phyloP scores from a whole-genome alignment of 176 grass and related monocot species.

The Coix lacrymajobi region DNA sequence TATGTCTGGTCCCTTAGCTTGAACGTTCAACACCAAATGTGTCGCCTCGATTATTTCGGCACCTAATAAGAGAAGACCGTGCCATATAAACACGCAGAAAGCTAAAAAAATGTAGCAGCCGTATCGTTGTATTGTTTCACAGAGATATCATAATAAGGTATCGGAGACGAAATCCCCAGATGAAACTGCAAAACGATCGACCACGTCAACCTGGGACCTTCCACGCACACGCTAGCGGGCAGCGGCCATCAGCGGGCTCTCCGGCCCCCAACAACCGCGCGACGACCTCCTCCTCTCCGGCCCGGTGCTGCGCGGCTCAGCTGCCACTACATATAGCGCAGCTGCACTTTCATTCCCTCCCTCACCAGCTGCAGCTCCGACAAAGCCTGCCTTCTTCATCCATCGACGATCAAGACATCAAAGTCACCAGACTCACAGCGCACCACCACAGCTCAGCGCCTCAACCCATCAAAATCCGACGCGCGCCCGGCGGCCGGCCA shows the following conservation, averaged over 20 bases:
- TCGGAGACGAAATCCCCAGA: not conserved
- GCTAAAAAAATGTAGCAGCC: not conserved
- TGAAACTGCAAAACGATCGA: not conserved
- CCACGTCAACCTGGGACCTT: constrained; percentile 16
- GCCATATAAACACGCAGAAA: not conserved
- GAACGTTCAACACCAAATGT: not conserved
- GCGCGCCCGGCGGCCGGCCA: no score
- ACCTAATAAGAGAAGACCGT: not conserved
- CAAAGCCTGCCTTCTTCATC: not conserved
- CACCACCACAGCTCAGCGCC: no score
- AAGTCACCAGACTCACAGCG: not conserved
- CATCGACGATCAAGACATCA: no score
- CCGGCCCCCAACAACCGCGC: constrained; percentile 30
- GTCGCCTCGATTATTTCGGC: constrained; percentile 17
- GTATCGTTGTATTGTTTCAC: not conserved
- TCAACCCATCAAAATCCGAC: no score
- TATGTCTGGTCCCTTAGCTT: not conserved
- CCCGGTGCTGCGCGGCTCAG: no score
- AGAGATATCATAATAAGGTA: not conserved
- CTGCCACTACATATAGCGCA: constrained; percentile 8
- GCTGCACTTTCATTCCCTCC: not conserved
- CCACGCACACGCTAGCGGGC: constrained; percentile 2
- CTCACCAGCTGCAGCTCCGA: not conserved
- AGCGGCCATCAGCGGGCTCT: not conserved
- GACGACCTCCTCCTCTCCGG: not conserved